These are phyloP conservation scores for Russula abietina DNA, from an alignment of 768 basidiomycete genomes.

Conservation along the genomic window DNA sequence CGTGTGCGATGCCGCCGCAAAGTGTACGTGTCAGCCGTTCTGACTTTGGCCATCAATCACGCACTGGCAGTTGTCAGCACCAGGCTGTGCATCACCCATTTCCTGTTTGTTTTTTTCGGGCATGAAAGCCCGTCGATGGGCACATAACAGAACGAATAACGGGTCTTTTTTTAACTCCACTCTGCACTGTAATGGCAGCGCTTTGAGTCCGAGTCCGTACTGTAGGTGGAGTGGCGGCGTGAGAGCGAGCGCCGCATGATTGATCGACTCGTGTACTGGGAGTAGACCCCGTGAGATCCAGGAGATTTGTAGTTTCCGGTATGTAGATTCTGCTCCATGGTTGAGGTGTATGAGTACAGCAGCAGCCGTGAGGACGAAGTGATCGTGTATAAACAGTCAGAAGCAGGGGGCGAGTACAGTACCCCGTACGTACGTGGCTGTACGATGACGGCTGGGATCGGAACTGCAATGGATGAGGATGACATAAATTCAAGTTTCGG, in stretches of 20 bases:
- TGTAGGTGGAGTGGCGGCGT: neutral
- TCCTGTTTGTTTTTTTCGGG: neutral
- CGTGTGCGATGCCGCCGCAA: neutral
- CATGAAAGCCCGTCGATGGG: neutral
- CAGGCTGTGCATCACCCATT: neutral
- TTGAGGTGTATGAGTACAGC: neutral
- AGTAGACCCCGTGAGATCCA: neutral
- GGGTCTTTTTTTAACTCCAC: neutral
- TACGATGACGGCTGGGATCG: neutral
- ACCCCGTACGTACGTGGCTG: constrained; percentile 2
- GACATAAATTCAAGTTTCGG: neutral
- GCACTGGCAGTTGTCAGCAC: neutral
- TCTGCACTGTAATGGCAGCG: neutral
- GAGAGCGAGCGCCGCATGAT: constrained; percentile 8
- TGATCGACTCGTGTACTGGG: neutral
- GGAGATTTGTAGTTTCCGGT: neutral
- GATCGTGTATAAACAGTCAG: neutral
- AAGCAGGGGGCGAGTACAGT: neutral
- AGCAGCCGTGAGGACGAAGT: neutral
- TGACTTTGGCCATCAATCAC: neutral
- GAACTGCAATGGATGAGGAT: neutral
- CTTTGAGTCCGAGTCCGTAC: too few relatives aligned
- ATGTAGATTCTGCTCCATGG: neutral
- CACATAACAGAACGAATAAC: neutral
- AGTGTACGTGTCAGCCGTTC: neutral